These are phyloP conservation scores for Colletotrichum higginsianum DNA, from an alignment of 2,329 filamentous ascomycete species.

Conservation along the genomic window DNA sequence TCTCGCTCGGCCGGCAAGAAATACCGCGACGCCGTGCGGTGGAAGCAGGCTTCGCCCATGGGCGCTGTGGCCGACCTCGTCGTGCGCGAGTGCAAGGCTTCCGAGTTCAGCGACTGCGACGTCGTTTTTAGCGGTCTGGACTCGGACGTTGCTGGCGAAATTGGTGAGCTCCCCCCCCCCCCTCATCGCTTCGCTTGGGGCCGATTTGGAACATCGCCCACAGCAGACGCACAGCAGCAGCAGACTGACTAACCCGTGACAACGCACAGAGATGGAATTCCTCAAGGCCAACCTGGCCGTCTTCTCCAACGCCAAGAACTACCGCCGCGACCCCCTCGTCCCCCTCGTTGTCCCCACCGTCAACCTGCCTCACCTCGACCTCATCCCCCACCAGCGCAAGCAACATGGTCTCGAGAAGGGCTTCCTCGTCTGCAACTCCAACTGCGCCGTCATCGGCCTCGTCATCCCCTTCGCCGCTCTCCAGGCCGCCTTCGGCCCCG, in stretches of 20 bases:
- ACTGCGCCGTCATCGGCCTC: slow-evolving; percentile 96
- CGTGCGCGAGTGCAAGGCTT: slow-evolving; percentile 86
- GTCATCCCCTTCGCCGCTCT: slow-evolving; percentile 96
- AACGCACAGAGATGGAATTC: slow-evolving; percentile 84
- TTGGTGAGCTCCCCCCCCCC: slow-evolving; percentile 73
- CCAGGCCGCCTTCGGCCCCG: slow-evolving; percentile 86
- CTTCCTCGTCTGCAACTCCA: slow-evolving; percentile 97
- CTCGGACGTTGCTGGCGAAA: slow-evolving; percentile 91
- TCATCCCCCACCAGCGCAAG: slow-evolving; percentile 90
- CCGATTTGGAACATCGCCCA: not conserved
- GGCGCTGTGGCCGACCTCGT: slow-evolving; percentile 84
- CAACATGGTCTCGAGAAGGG: slow-evolving; percentile 83
- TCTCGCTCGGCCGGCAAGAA: slow-evolving; percentile 91
- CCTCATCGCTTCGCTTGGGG: not conserved
- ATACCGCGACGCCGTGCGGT: slow-evolving; percentile 93
- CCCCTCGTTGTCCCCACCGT: slow-evolving; percentile 96
- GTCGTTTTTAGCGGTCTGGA: slow-evolving; percentile 94
- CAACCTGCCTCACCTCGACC: slow-evolving; percentile 87
- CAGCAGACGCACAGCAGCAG: not conserved
- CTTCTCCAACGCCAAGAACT: slow-evolving; percentile 99
- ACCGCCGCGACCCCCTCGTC: slow-evolving; percentile 89
- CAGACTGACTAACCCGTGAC: slow-evolving; percentile 34
- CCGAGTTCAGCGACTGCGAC: slow-evolving; percentile 90
- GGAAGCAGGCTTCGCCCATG: slow-evolving; percentile 94
- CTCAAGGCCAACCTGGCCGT: slow-evolving; percentile 89